Evolutionary conservation across 1,284 basidiomycete species (phyloP).

Genomic region (Apiotrichum domesticum): DNA sequence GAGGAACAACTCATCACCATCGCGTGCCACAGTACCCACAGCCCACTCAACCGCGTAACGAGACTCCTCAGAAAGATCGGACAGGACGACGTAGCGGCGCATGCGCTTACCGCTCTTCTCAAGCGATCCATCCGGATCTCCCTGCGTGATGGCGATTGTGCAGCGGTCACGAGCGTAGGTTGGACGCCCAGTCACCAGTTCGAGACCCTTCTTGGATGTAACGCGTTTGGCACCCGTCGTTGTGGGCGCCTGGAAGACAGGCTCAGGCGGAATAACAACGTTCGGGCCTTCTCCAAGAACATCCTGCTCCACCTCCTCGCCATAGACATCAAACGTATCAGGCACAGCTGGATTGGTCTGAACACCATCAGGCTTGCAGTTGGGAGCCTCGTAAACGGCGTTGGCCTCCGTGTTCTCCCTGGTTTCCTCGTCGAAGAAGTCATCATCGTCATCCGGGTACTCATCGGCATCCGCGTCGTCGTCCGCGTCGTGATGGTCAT

Average conservation of each 20-base stretch:
- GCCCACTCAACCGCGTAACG: conserved; percentile 91
- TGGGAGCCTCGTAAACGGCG: conserved; percentile 46
- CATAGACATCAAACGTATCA: conserved; percentile 36
- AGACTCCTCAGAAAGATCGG: conserved; percentile 88
- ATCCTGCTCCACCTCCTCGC: conserved; percentile 51
- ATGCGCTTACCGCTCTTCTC: conserved; percentile 54
- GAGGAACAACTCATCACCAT: conserved; percentile 85
- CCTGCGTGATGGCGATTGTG: conserved; percentile 82
- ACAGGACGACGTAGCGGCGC: conserved; percentile 80
- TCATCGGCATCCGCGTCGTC: conserved; percentile 41
- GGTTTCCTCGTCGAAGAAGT: conserved; percentile 70
- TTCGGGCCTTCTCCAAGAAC: conserved; percentile 61
- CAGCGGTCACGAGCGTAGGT: conserved; percentile 86
- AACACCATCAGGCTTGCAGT: conserved; percentile 30
- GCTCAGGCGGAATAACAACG: conserved; percentile 55
- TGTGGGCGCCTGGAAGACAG: conserved; percentile 30
- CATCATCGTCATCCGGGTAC: conserved; percentile 44
- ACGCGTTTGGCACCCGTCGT: conserved; percentile 19
- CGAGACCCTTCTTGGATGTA: conserved; percentile 36
- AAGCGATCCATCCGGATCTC: conserved; percentile 60
- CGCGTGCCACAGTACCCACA: conserved; percentile 88
- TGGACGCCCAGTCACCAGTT: conserved; percentile 64
- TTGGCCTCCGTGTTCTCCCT: conserved; percentile 67
- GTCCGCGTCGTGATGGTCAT: conserved; percentile 48
- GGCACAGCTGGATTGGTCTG: neutral